A percentile compares a stretch with the other conserved stretches of the same genome.
Conservation (phyloP, 2,329 filamentous ascomycete species). For the Pseudogymnoascus sp. region DNA sequence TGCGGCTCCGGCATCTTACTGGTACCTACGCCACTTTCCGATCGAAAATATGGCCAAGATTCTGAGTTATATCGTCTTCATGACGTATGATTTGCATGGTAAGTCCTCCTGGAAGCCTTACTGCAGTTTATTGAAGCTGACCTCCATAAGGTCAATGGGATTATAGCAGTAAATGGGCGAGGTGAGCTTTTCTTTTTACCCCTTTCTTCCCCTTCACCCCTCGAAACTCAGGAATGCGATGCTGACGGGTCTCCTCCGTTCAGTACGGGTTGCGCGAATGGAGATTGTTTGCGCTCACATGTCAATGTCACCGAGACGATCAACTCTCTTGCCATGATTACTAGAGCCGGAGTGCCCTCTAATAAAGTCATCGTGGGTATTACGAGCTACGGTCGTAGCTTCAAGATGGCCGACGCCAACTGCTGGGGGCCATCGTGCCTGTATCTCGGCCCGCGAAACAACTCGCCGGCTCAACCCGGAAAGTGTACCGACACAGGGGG, state of each 20-base stretch:
- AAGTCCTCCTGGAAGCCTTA: conserved; percentile 23
- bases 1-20: too few relatives aligned
- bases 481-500: conserved; percentile 29
- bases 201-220: too few relatives aligned
- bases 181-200: too few relatives aligned
- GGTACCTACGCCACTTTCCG: conserved; percentile 26
- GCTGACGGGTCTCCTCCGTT: neutral
- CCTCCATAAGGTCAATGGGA: conserved; percentile 30
- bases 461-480: conserved; percentile 25
- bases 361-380: conserved; percentile 31
- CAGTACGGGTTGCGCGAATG: conserved; percentile 26
- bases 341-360: conserved; percentile 27
- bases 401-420: conserved; percentile 27
- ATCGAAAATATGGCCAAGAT: conserved; percentile 15
- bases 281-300: conserved; percentile 29
- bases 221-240: too few relatives aligned
- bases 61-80: conserved; percentile 22
- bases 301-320: conserved; percentile 34
- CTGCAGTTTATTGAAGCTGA: neutral
- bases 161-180: conserved; percentile 14
- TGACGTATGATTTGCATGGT: conserved; percentile 31
- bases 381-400: conserved; percentile 30
- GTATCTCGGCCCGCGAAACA: conserved; percentile 24
- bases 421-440: conserved; percentile 24
- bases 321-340: conserved; percentile 32